These are phyloP conservation scores for Globisporangium lucens DNA, from an alignment of 352 stramenopile species.

Conservation along the genomic window DNA sequence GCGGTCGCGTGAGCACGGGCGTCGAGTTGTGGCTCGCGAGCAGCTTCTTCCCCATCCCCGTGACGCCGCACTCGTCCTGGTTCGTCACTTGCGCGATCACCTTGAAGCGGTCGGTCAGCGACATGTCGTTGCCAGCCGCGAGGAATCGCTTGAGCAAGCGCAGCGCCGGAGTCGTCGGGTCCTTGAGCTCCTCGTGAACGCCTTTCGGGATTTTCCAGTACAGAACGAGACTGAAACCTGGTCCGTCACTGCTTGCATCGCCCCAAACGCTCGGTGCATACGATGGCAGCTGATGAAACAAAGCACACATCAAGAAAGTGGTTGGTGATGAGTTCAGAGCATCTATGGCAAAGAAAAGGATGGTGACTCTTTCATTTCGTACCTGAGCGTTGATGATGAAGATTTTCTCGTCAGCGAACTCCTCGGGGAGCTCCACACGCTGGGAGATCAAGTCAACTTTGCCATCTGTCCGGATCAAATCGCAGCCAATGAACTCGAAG, in stretches of 20 bases:
- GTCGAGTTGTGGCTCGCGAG: constrained; percentile 79
- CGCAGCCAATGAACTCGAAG: constrained; percentile 77
- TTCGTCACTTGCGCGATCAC: constrained; percentile 85
- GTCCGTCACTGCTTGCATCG: constrained; percentile 55
- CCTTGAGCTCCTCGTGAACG: constrained; percentile 58
- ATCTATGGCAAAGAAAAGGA: neutral
- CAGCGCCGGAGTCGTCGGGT: constrained; percentile 52
- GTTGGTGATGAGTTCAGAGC: neutral
- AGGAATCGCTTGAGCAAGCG: constrained; percentile 73
- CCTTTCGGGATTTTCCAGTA: constrained; percentile 79
- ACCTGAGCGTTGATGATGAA: constrained; percentile 86
- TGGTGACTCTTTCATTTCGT: constrained; percentile 6
- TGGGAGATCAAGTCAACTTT: constrained; percentile 79
- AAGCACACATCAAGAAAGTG: neutral
- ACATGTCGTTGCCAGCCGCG: constrained; percentile 54
- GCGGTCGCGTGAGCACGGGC: constrained; percentile 76
- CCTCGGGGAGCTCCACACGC: constrained; percentile 57
- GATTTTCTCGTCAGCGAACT: constrained; percentile 53
- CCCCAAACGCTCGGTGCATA: constrained; percentile 79
- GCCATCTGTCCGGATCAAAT: constrained; percentile 60
- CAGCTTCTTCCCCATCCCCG: constrained; percentile 73
- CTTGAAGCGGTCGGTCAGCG: constrained; percentile 80
- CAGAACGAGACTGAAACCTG: constrained; percentile 70
- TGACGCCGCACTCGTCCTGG: constrained; percentile 77
- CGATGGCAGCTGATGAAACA: constrained; percentile 47